Conservation (phyloP, 2,329 filamentous ascomycete genomes). For the Hymenoscyphus linearis region DNA sequence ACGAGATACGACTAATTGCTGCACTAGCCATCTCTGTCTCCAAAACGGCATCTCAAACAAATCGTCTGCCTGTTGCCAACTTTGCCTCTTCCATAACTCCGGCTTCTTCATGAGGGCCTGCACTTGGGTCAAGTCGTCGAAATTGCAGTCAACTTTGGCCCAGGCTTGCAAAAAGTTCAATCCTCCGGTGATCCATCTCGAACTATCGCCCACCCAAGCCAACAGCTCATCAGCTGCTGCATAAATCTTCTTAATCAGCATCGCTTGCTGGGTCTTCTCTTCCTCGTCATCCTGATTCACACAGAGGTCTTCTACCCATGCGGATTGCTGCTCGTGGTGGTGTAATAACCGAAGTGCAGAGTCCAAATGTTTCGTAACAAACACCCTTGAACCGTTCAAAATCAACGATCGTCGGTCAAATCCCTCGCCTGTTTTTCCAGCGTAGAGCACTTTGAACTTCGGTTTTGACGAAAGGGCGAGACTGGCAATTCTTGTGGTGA, state of each 20-base stretch:
- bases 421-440: background rate
- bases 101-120: background rate
- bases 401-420: constrained; percentile 6
- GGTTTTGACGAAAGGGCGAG: background rate
- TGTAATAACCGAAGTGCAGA: constrained; percentile 10
- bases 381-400: constrained; percentile 4
- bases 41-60: constrained; percentile 6
- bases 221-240: constrained; percentile 2
- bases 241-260: constrained; percentile 9
- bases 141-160: constrained; percentile 5
- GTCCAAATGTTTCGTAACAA: constrained; percentile 12
- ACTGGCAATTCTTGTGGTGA: constrained; percentile 1
- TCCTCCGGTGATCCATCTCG: constrained; percentile 2
- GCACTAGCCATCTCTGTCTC: constrained; percentile 2
- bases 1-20: constrained; percentile 5
- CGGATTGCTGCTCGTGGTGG: background rate
- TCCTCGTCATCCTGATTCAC: constrained; percentile 12
- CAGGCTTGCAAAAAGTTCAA: constrained; percentile 5
- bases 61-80: constrained; percentile 7
- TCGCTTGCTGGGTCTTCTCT: constrained; percentile 10
- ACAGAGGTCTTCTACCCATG: constrained; percentile 15
- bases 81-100: constrained; percentile 5
- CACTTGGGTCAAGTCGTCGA: background rate
- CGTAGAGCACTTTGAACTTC: constrained; percentile 4
- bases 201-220: constrained; percentile 10